These are phyloP conservation scores for Exophiala sp. DNA, from an alignment of 2,329 filamentous ascomycete species.

Conservation along the genomic window DNA sequence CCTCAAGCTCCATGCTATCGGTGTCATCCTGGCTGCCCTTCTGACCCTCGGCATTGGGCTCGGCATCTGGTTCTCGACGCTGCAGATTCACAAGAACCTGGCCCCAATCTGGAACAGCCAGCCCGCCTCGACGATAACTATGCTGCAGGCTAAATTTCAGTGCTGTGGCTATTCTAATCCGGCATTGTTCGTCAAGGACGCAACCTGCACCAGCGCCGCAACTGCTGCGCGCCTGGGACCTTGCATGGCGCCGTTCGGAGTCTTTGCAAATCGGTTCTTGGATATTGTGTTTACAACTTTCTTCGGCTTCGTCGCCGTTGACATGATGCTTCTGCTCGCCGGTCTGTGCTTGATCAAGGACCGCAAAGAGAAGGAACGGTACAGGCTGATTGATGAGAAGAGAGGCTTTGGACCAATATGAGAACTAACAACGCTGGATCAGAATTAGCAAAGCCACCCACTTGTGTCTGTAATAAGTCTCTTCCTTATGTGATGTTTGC, in stretches of 20 bases:
- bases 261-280: constrained; percentile 64
- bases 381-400: constrained; percentile 78
- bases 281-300: constrained; percentile 72
- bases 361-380: constrained; percentile 71
- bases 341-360: constrained; percentile 73
- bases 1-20: constrained; percentile 63
- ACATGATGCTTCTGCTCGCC: constrained; percentile 62
- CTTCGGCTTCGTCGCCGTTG: constrained; percentile 69
- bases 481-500: too few species aligned
- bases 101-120: constrained; percentile 56
- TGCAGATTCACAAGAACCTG: constrained; percentile 61
- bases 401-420: constrained; percentile 39
- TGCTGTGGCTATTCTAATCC: constrained; percentile 77
- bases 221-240: constrained; percentile 64
- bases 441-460: too few species aligned
- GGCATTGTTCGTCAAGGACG: constrained; percentile 64
- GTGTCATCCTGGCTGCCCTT: constrained; percentile 56
- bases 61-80: constrained; percentile 65
- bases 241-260: constrained; percentile 62
- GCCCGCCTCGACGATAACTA: constrained; percentile 52
- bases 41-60: constrained; percentile 63
- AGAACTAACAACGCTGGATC: too few species aligned
- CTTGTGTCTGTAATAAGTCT: too few species aligned
- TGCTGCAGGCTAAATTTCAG: constrained; percentile 69
- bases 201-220: constrained; percentile 62